Evolutionary conservation across 2,329 filamentous ascomycete genomes (phyloP).

Genomic region (Arthrobotrys entomopaga): DNA sequence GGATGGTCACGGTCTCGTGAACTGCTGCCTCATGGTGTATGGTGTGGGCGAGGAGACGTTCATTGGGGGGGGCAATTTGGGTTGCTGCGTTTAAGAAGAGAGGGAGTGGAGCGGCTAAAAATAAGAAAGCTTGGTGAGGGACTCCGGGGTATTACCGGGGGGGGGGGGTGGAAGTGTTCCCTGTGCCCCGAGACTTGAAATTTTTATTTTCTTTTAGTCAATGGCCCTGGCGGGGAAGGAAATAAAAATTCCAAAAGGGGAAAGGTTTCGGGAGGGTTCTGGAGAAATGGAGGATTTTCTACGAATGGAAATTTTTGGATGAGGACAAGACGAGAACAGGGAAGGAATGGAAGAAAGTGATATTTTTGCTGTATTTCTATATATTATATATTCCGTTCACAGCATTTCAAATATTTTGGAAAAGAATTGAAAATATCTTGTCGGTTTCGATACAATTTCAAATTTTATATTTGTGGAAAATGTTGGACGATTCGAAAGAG

Average conservation of each 20-base stretch:
- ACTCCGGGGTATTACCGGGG: constrained; percentile 29
- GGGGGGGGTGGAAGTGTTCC: constrained; percentile 44
- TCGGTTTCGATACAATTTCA: constrained; percentile 44
- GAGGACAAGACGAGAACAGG: constrained; percentile 43
- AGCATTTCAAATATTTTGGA: constrained; percentile 22
- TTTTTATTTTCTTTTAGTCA: too few relatives aligned
- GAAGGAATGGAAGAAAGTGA: constrained; percentile 55
- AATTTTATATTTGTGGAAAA: constrained; percentile 1
- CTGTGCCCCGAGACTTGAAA: constrained; percentile 51
- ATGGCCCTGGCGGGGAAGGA: constrained; percentile 14
- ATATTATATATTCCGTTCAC: constrained; percentile 51
- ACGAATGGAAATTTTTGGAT: constrained; percentile 42
- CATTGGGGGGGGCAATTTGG: constrained; percentile 23
- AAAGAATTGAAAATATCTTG: background rate
- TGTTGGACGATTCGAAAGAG: constrained; percentile 1
- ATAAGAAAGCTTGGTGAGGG: constrained; percentile 40
- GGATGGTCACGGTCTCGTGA: constrained; percentile 51
- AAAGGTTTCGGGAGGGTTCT: constrained; percentile 26
- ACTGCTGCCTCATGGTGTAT: constrained; percentile 54
- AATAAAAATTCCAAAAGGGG: constrained; percentile 41
- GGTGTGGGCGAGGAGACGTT: constrained; percentile 29
- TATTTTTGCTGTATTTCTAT: constrained; percentile 20
- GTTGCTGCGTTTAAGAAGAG: constrained; percentile 34
- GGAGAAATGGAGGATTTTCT: constrained; percentile 37
- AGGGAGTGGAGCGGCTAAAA: constrained; percentile 44